Percentiles rank a stretch among this genome's conserved stretches.
phyloP scores from a whole-genome alignment of 768 basidiomycete species.

The Mycena galericulata region DNA sequence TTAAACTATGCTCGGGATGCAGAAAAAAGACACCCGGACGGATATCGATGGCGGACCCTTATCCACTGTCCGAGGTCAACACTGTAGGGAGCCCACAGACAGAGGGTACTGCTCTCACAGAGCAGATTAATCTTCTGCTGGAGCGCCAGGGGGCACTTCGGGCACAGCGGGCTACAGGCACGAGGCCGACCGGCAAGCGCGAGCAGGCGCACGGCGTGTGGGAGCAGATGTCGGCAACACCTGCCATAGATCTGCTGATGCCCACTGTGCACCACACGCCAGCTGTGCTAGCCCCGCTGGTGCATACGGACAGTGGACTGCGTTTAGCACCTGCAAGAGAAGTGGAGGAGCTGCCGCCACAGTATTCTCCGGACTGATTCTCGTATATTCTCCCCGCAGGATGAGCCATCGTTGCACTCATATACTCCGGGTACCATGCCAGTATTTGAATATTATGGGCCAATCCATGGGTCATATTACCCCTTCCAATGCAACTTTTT shows the following conservation, averaged over 20 bases:
- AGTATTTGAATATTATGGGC: not conserved
- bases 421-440: not conserved
- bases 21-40: not conserved
- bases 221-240: too few relatives aligned
- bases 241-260: too few relatives aligned
- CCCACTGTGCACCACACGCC: too few relatives aligned
- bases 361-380: not conserved
- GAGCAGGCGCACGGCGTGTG: not conserved
- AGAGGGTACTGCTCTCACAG: not conserved
- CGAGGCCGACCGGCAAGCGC: not conserved
- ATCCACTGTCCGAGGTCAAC: not conserved
- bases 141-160: not conserved
- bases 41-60: not conserved
- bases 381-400: not conserved
- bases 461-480: not conserved
- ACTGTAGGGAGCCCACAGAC: too few relatives aligned
- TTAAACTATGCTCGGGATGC: too few relatives aligned
- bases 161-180: not conserved
- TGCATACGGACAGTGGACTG: not conserved
- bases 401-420: not conserved
- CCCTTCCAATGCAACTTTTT: not conserved
- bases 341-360: not conserved
- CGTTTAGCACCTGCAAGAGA: not conserved
- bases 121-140: not conserved
- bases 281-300: not conserved